Evolutionary conservation across 2,329 filamentous ascomycete genomes (phyloP), one percentile per base, ranked within the genome.

Genomic region (Penicillium expansum): DNA sequence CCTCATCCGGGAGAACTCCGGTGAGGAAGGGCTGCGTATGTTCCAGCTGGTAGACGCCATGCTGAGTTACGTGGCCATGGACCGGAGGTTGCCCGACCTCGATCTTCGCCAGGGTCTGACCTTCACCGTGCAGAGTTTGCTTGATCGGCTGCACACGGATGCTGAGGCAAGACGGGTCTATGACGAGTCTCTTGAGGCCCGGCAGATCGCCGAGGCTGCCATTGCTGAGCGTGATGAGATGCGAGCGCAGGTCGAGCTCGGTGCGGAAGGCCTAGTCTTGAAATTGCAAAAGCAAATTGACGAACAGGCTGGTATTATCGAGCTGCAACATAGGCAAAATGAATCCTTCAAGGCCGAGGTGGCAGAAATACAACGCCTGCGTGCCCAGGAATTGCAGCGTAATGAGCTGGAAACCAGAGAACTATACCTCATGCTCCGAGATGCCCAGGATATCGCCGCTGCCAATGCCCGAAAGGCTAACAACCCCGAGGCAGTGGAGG

Each of bases 61-160:
- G 92, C 86, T 99, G 63, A 96, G 92, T 75, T 97, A 97, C 75
- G 93, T 99, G 61, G 93, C 93, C 67, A 99, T 99, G 93, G 94
- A 99, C 75, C 86, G 94, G 70, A 85, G 94, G 62, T 77, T 97
- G 62, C 94, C 94, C 38, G 93, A 99, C 75, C 93, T 97, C 86
- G 94, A 99, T 73, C 84, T 99, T 58, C 97, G 97, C 79, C 93
- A 97, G 74, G 96, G 92, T 70, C 84, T 99, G 63, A 97, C 96
- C 74, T 97, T 97, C 69, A 97, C 93, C 0, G 94, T 99, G 10
- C 94, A 97, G 77, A 96, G 86, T 74, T 81, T 99, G 65, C 81
- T 99, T 61, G 94, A 97, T 78, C 96, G 95, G 77, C 82, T 99
- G 51, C 94, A 97, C 71, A 97, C 94, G 2, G 94, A 99, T 76